Percentiles rank a stretch among this genome's conserved stretches.
phyloP scores from a whole-genome alignment of 192 early-diverging fungal genomes.

The Coemansia sp. region DNA sequence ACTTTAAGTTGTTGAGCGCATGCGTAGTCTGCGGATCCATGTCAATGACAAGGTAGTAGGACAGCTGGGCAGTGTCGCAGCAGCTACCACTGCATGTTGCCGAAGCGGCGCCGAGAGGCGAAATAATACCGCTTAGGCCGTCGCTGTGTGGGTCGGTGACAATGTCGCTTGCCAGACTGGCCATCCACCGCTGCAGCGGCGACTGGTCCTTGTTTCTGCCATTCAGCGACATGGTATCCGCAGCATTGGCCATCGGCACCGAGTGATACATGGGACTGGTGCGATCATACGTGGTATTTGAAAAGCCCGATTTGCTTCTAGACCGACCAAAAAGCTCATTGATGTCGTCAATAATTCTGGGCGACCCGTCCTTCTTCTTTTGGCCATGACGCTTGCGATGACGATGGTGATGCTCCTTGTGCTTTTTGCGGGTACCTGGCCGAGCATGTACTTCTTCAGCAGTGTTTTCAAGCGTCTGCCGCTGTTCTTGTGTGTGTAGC shows the following conservation, averaged over 20 bases:
- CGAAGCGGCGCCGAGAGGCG: background rate
- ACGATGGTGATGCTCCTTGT: constrained; percentile 13
- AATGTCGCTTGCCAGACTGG: constrained; percentile 21
- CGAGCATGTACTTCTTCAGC: background rate
- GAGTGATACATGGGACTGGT: background rate
- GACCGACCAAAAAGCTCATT: constrained; percentile 21
- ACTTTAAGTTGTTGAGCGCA: constrained; percentile 26
- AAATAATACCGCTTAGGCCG: constrained; percentile 8
- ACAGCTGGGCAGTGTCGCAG: constrained; percentile 28
- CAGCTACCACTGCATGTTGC: background rate
- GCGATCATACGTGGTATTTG: background rate
- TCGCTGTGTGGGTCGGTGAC: constrained; percentile 33
- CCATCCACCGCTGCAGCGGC: constrained; percentile 48
- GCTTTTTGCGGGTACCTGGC: constrained; percentile 2
- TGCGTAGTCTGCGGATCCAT: constrained; percentile 54
- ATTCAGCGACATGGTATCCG: background rate
- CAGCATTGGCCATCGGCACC: background rate
- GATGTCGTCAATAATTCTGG: constrained; percentile 35
- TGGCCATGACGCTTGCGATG: constrained; percentile 24
- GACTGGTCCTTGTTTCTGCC: constrained; percentile 3
- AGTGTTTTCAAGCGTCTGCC: background rate
- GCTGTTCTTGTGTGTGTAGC: constrained; percentile 6
- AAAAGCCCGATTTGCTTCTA: constrained; percentile 4
- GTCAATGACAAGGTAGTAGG: constrained; percentile 47
- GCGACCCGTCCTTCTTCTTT: constrained; percentile 5